Evolutionary conservation across 306 rosid species (phyloP), one percentile per base, ranked within the genome.

Genomic region (Cucurbita pepo): DNA sequence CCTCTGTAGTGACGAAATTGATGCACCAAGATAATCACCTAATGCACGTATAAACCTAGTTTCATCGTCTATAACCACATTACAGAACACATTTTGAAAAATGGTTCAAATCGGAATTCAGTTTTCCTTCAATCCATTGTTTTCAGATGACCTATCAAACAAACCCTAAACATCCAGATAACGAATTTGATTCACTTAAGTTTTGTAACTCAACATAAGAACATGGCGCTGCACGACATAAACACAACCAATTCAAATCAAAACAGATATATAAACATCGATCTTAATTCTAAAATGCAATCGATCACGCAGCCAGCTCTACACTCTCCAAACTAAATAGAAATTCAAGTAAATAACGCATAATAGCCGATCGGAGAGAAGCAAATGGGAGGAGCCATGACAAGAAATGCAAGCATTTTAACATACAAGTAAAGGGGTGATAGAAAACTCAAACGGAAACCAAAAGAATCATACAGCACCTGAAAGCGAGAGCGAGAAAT

Each of bases 21-120:
- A 47, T 87, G 85, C 96, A 60, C 92, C 96, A 16, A 87, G 87
- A 57, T 85, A 85, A 81, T 89, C 87, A 61, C 96, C 96, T 0
- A 89, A 81, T 7, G 90, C 96, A 25, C 91, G 82, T 90, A 85
- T 87, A 75, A 87, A 87, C 90, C 87, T 89, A 30, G 34, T 30
- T 30, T 30, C 34, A 30, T 30, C 3, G 34, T 30, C 34, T 30
- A 2, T 30, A 30, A 30, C 2, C 34, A 30, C 1, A 30, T 30
- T 30, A 30, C 34, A 30, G 34, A 30, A 30, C 34, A 30, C 34
- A 30, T 30, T 30, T 30, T 30, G 34, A 30, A 30, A 30, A 30
- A 30, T 30, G 34, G 34, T 30, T 30, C 3, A 30, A 30, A 30
- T 30, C 34, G 34, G 34, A 30, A 2, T 30, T 30, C 34, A 30